Percentiles rank a stretch among this genome's conserved stretches.
Evolutionary conservation across 768 basidiomycete species (phyloP).

Genomic region (Leccinum obscurum): DNA sequence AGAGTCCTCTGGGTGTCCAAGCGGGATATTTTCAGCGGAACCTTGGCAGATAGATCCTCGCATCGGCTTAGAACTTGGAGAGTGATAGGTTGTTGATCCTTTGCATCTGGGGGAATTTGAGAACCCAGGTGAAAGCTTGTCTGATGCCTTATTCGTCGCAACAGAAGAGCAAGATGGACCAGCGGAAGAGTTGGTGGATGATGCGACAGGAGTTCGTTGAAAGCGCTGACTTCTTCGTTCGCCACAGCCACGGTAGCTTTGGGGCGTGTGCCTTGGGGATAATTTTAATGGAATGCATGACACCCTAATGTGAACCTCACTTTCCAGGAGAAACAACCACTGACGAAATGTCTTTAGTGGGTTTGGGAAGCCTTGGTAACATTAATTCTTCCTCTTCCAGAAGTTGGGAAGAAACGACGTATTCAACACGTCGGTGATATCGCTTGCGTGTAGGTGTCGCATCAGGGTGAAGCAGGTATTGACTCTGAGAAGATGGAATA

Average conservation of each 20-base stretch:
- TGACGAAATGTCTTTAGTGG: background rate
- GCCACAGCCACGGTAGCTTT: background rate
- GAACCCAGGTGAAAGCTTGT: background rate
- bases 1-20: constrained; percentile 25
- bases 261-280: background rate
- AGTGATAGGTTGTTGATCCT: background rate
- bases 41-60: background rate
- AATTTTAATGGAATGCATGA: constrained; percentile 12
- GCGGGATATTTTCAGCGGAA: constrained; percentile 9
- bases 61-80: constrained; percentile 5
- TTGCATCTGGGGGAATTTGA: background rate
- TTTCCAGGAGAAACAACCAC: constrained; percentile 4
- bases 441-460: constrained; percentile 38
- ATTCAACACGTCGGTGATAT: constrained; percentile 22
- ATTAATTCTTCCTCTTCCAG: constrained; percentile 33
- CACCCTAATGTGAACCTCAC: constrained; percentile 13
- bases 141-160: constrained; percentile 3
- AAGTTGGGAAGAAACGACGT: constrained; percentile 34
- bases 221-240: constrained; percentile 2
- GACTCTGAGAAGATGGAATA: constrained; percentile 34
- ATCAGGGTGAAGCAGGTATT: constrained; percentile 33
- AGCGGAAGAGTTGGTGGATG: constrained; percentile 1
- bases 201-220: constrained; percentile 3
- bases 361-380: constrained; percentile 8
- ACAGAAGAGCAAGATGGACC: background rate